phyloP scores from a whole-genome alignment of 768 basidiomycete genomes.

The Suillus weaverae region DNA sequence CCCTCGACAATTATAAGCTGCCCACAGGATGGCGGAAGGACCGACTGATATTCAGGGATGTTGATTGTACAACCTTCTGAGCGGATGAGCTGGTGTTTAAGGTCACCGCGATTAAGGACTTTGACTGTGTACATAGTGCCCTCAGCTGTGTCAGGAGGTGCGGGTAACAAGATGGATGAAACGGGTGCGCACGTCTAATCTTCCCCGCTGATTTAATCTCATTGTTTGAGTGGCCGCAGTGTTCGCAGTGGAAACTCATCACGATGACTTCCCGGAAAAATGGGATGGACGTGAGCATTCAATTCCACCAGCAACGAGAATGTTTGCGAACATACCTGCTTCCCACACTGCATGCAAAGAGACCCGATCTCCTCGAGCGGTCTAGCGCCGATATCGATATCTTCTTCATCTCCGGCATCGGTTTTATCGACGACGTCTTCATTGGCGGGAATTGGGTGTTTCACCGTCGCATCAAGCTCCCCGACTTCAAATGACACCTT shows the following conservation, averaged over 20 bases:
- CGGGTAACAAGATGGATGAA: background rate
- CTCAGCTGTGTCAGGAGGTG: constrained; percentile 52
- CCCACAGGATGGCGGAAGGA: constrained; percentile 87
- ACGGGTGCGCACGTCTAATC: constrained; percentile 68
- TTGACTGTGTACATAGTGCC: constrained; percentile 81
- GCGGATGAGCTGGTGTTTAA: constrained; percentile 92
- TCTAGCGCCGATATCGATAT: constrained; percentile 40
- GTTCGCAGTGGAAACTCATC: constrained; percentile 95
- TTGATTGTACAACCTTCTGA: constrained; percentile 77
- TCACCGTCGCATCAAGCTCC: too few species aligned
- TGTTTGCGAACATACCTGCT: constrained; percentile 62
- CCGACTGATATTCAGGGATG: constrained; percentile 88
- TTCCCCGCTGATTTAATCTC: constrained; percentile 89
- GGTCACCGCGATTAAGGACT: constrained; percentile 70
- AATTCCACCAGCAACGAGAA: background rate
- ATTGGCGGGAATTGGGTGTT: too few species aligned
- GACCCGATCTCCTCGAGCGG: constrained; percentile 85
- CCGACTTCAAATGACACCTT: too few species aligned
- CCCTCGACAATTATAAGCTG: constrained; percentile 98
- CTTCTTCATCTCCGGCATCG: constrained; percentile 38
- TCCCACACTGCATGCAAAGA: constrained; percentile 89
- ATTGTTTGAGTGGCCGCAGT: constrained; percentile 88
- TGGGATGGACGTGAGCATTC: constrained; percentile 80
- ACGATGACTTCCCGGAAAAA: constrained; percentile 95
- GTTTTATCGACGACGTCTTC: constrained; percentile 48